Conservation (phyloP, 1,284 basidiomycete species). For the Crepidotus sp. region DNA sequence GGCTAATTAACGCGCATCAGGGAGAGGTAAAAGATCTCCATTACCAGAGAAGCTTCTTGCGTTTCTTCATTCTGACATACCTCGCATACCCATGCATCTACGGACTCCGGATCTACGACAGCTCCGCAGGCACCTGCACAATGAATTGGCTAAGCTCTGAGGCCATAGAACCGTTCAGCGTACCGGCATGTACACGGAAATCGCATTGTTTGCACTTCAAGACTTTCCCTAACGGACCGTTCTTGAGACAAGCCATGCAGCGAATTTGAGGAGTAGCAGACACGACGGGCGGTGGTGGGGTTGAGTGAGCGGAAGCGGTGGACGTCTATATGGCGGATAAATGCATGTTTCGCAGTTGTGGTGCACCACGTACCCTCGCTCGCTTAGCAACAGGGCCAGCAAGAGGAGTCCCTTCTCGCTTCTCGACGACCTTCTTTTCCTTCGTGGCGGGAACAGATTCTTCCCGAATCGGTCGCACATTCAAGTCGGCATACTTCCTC, state of each 20-base stretch:
- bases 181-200: conserved; percentile 70
- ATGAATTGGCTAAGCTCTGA: conserved; percentile 10
- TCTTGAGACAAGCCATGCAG: conserved; percentile 69
- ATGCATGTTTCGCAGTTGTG: neutral
- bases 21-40: conserved; percentile 19
- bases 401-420: conserved; percentile 74
- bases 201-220: conserved; percentile 74
- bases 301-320: conserved; percentile 41
- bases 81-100: conserved; percentile 77
- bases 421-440: conserved; percentile 34
- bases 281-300: conserved; percentile 46
- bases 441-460: conserved; percentile 43
- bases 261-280: conserved; percentile 51
- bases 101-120: conserved; percentile 46
- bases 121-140: conserved; percentile 58
- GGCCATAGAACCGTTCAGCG: conserved; percentile 3
- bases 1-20: conserved; percentile 9
- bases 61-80: conserved; percentile 75
- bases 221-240: conserved; percentile 66
- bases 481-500: conserved; percentile 84
- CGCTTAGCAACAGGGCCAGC: conserved; percentile 54
- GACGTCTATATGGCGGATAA: conserved; percentile 36
- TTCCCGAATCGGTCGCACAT: conserved; percentile 62
- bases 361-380: conserved; percentile 44
- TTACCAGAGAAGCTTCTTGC: conserved; percentile 68